Conservation (phyloP, 805 yeast genomes). For the Debaryomyces prosopidis region DNA sequence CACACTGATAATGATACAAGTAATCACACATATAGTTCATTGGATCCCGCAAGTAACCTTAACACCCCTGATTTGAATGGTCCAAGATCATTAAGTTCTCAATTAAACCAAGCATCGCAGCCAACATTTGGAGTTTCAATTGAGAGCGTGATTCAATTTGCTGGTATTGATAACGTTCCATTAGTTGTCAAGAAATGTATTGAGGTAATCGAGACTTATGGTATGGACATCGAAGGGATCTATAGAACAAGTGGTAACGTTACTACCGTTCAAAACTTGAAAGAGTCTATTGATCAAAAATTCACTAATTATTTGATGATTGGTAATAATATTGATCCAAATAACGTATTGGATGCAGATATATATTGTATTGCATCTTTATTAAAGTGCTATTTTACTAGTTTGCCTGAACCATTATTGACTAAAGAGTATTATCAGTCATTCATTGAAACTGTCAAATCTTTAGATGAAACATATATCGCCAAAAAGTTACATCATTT, state of each 20-base stretch:
- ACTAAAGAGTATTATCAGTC: conserved; percentile 60
- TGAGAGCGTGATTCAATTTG: conserved; percentile 73
- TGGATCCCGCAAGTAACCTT: conserved; percentile 34
- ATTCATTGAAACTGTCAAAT: conserved; percentile 68
- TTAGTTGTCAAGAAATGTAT: conserved; percentile 86
- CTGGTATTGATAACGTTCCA: conserved; percentile 88
- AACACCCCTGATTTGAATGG: conserved; percentile 36
- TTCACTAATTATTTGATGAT: conserved; percentile 59
- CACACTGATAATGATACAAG: background rate
- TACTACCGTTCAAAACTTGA: conserved; percentile 69
- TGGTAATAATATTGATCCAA: conserved; percentile 41
- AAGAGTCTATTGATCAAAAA: conserved; percentile 69
- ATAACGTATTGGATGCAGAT: conserved; percentile 68
- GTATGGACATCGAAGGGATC: conserved; percentile 84
- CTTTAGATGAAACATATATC: conserved; percentile 45
- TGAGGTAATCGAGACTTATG: conserved; percentile 80
- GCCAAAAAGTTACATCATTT: conserved; percentile 81
- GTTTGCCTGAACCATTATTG: conserved; percentile 84
- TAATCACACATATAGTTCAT: conserved; percentile 4
- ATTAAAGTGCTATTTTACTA: conserved; percentile 77
- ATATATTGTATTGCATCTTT: conserved; percentile 86
- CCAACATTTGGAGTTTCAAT: conserved; percentile 82
- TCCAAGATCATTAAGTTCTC: conserved; percentile 27
- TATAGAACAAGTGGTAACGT: conserved; percentile 84
- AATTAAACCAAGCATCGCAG: conserved; percentile 19